Evolutionary conservation across 768 basidiomycete species (phyloP).

Genomic region (Gloeostereum incarnatum): DNA sequence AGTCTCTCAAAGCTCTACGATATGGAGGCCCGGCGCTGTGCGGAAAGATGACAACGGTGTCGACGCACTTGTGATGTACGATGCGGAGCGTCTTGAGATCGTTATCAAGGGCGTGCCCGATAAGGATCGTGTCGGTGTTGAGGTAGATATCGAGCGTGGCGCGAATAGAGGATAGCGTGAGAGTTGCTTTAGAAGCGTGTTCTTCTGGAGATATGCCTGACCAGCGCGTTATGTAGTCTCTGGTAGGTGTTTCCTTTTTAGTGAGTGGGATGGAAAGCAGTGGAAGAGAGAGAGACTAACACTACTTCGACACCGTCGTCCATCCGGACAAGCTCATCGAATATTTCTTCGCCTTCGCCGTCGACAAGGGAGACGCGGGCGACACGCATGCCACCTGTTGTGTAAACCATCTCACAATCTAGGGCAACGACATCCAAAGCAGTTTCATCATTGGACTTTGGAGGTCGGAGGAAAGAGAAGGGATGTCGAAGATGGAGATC

Average conservation of each 20-base stretch:
- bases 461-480: constrained; percentile 43
- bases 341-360: constrained; percentile 58
- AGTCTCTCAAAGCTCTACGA: constrained; percentile 68
- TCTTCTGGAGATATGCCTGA: constrained; percentile 63
- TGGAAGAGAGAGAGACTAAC: constrained; percentile 29
- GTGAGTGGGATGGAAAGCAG: not conserved
- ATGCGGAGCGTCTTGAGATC: constrained; percentile 88
- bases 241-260: constrained; percentile 23
- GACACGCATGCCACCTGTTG: constrained; percentile 85
- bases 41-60: constrained; percentile 83
- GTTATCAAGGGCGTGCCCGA: constrained; percentile 91
- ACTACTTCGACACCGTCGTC: constrained; percentile 73
- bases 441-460: constrained; percentile 12
- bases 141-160: constrained; percentile 63
- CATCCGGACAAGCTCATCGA: constrained; percentile 79
- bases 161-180: constrained; percentile 61
- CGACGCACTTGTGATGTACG: constrained; percentile 77
- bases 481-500: constrained; percentile 67
- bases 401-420: constrained; percentile 97
- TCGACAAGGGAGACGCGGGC: constrained; percentile 89
- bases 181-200: constrained; percentile 46
- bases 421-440: constrained; percentile 76
- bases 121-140: constrained; percentile 72
- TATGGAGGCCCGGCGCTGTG: constrained; percentile 69
- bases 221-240: constrained; percentile 90